Evolutionary conservation across 2,329 filamentous ascomycete species (phyloP), one percentile per base, ranked within the genome.

Genomic region (Epichloe bromicola): DNA sequence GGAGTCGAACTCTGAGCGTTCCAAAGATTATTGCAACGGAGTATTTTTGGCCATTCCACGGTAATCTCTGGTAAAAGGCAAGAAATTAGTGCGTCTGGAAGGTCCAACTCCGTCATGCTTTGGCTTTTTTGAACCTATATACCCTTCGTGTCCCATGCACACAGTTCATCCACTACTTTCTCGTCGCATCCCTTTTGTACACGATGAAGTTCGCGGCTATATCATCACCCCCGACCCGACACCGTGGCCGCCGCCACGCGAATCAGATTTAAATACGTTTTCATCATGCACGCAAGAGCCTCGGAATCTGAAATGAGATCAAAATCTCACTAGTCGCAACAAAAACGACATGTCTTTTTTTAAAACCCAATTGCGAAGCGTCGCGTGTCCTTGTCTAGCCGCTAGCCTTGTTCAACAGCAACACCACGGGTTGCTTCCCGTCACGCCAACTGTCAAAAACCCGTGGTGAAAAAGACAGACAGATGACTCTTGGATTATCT

Each of bases 61-160:
- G 53, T 52, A 54, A 54, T 54, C 53, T 54, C 53, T 54, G 53
- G 53, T 54, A 54, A 54, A 54, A 54, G 53, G 53, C 53, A 54
- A 54, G 53, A 54, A 52, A 54, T 54, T 54, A 52, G 50, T 54
- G 6, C 53, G 53, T 44, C 46, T 54, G 53, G 53, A 54, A 54
- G 53, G 53, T 54, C 53, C 50, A 54, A 54, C 53, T 54, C 53
- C 53, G 11, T 26, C 0, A 37, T 1, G 17, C 0, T 26, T 2
- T 0, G n/a, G 0, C 3, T 33, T 53, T 45, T 47, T 50, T 48
- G 3, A 5, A 6, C 11, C 0, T 53, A 53, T 53, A 36, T 44
- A 36, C 38, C 44, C 0, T 5, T 10, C 15, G 6, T 14, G 11
- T 11, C 8, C 5, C 2, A 15, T 17, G 26, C 10, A 45, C 26